phyloP scores from a whole-genome alignment of 1,284 basidiomycete species.

The Ustilago nuda region DNA sequence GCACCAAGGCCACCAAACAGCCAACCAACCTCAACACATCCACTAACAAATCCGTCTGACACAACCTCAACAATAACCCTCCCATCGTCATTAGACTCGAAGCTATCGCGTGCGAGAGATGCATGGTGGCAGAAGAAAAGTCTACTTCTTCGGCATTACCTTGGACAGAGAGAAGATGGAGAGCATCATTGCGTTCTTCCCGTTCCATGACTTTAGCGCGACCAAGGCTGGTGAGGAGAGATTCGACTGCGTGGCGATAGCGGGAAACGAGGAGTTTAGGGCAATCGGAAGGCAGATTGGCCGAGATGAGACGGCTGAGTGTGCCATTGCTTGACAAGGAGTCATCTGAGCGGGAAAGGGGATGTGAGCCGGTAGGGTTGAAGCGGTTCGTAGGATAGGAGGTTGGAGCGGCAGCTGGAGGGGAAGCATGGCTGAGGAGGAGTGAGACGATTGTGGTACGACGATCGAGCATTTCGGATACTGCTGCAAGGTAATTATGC shows the following conservation, averaged over 20 bases:
- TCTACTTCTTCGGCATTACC: slow-evolving; percentile 27
- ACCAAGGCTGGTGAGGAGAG: slow-evolving; percentile 29
- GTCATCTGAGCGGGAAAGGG: slow-evolving; percentile 4
- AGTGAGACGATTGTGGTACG: slow-evolving; percentile 41
- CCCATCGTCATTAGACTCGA: slow-evolving; percentile 39
- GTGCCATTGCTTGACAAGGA: slow-evolving; percentile 15
- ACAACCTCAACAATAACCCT: slow-evolving; percentile 43
- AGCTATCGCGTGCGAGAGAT: slow-evolving; percentile 42
- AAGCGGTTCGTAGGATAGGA: slow-evolving; percentile 32
- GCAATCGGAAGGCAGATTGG: slow-evolving; percentile 26
- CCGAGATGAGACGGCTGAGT: slow-evolving; percentile 46
- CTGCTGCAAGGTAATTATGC: slow-evolving; percentile 33
- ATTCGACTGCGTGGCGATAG: slow-evolving; percentile 35
- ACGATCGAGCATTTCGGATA: slow-evolving; percentile 39
- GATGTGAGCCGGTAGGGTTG: slow-evolving; percentile 36
- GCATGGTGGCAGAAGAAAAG: slow-evolving; percentile 36
- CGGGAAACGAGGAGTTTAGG: slow-evolving; percentile 27
- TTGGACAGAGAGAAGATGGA: slow-evolving; percentile 14
- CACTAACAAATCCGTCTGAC: slow-evolving; percentile 39
- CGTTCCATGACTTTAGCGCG: slow-evolving; percentile 34
- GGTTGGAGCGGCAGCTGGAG: slow-evolving; percentile 13
- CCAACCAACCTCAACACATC: slow-evolving; percentile 42
- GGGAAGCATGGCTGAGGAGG: slow-evolving; percentile 34
- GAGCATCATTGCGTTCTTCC: slow-evolving; percentile 36
- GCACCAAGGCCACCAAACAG: slow-evolving; percentile 25